Conservation (phyloP, 75 land plant species). For the Larix kaempferi region DNA sequence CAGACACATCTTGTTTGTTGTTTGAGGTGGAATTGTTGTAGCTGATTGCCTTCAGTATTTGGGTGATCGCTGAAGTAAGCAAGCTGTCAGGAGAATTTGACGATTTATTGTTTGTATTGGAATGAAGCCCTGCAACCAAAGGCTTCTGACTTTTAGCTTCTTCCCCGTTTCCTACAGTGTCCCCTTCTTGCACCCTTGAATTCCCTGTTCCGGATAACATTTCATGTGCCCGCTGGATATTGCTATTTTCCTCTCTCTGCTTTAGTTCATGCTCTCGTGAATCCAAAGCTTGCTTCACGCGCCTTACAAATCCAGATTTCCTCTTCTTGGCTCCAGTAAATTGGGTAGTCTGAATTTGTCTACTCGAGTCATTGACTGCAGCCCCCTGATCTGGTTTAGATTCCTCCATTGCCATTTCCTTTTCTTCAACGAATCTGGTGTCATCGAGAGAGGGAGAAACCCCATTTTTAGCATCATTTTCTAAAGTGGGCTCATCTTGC, state of each 20-base stretch:
- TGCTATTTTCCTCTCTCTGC: constrained; percentile 4
- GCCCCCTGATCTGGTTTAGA: neutral
- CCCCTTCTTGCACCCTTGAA: neutral
- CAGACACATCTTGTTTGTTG: constrained; percentile 59
- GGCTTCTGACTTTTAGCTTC: constrained; percentile 5
- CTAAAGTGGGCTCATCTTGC: neutral
- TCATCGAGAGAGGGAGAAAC: neutral
- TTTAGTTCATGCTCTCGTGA: constrained; percentile 4
- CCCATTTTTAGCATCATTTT: neutral
- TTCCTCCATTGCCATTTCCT: neutral
- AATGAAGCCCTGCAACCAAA: neutral
- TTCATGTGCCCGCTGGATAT: constrained; percentile 3
- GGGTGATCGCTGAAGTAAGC: constrained; percentile 29
- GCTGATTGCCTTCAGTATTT: constrained; percentile 65
- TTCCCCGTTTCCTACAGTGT: neutral
- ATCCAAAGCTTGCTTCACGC: constrained; percentile 38
- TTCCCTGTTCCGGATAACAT: constrained; percentile 11
- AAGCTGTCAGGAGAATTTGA: neutral
- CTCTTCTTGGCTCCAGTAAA: constrained; percentile 62
- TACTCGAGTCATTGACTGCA: neutral
- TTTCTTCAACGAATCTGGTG: neutral
- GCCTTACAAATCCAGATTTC: constrained; percentile 63
- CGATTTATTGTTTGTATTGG: constrained; percentile 6
- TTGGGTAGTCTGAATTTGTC: constrained; percentile 16
- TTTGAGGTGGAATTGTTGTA: constrained; percentile 45